Evolutionary conservation across 805 yeast genomes (phyloP), one percentile per base, ranked within the genome.

Genomic region (Ogataea glucozyma): DNA sequence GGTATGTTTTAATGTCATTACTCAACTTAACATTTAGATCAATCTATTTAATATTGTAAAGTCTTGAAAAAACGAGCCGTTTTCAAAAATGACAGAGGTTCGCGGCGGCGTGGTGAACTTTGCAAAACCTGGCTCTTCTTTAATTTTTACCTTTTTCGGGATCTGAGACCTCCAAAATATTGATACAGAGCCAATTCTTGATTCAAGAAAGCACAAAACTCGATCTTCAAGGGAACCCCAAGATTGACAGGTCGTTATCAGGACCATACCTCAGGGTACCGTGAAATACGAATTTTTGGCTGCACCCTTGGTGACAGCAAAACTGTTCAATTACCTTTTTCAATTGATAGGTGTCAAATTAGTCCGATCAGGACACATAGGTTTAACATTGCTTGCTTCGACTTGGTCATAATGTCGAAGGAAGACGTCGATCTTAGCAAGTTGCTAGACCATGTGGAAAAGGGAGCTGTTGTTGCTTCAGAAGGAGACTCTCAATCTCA

Each of bases 401-500:
- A n/a, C n/a, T n/a, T n/a, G n/a, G n/a, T 32, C 21, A 21, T n/a
- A 8, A 49, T 49, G 49, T 36, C 53, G 31, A 47, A 46, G 34
- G 35, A 38, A 9, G 30, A 39, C n/a, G 41, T 51, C 16, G 51
- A 51, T 22, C 18, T 47, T 20, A 36, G 14, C 17, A 51, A 51
- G 35, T 35, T 51, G 22, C 30, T 51, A 31, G 44, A 39, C 13
- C 49, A 51, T 16, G 48, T 51, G 9, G 55, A 51, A 30, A 20
- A 35, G 2, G 47, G 46, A 7, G 18, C 9, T 17, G 20, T 17
- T 6, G 32, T 17, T 7, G 32, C 16, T 3, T 21, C 22, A 6
- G 38, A 14, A 22, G 3, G 9, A 14, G 21, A 11, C 2, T 11
- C 24, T 7, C 14, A 21, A 4, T 22, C 34, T 3, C 18, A 34